Conservation (phyloP, 345 rosid species). For the Syzygium oleosum region DNA sequence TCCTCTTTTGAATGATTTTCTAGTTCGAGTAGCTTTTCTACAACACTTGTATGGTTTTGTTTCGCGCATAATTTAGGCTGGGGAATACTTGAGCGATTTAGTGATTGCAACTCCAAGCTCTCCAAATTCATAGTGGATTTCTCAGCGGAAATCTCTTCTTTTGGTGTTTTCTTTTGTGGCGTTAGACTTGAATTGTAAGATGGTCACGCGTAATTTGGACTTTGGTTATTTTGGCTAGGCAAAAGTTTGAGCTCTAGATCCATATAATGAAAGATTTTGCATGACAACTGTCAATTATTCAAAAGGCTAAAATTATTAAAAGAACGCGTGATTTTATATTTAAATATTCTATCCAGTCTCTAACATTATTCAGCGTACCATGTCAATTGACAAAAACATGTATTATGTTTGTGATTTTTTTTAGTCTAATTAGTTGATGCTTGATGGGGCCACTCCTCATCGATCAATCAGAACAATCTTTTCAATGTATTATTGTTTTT, state of each 20-base stretch:
- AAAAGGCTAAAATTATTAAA: background rate
- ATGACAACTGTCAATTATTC: rapidly evolving
- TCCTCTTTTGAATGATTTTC: background rate
- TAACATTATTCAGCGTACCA: background rate
- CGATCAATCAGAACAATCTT: background rate
- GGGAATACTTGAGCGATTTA: background rate
- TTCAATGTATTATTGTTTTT: too few relatives aligned
- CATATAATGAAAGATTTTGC: background rate
- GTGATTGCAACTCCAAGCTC: background rate
- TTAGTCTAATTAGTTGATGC: too few relatives aligned
- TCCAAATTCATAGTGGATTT: background rate
- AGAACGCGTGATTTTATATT: background rate
- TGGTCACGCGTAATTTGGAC: too few relatives aligned
- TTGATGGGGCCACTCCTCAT: too few relatives aligned
- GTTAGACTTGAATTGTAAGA: too few relatives aligned
- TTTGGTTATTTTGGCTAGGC: too few relatives aligned
- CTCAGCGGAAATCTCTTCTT: background rate
- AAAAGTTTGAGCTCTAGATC: background rate
- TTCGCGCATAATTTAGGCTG: background rate
- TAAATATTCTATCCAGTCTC: background rate
- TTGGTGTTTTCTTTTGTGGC: background rate
- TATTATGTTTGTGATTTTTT: too few relatives aligned
- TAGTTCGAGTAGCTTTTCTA: background rate
- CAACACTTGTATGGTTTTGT: background rate
- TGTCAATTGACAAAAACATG: background rate